Conservation (phyloP, 495 filamentous ascomycete genomes). For the Aspergillus sparsus region DNA sequence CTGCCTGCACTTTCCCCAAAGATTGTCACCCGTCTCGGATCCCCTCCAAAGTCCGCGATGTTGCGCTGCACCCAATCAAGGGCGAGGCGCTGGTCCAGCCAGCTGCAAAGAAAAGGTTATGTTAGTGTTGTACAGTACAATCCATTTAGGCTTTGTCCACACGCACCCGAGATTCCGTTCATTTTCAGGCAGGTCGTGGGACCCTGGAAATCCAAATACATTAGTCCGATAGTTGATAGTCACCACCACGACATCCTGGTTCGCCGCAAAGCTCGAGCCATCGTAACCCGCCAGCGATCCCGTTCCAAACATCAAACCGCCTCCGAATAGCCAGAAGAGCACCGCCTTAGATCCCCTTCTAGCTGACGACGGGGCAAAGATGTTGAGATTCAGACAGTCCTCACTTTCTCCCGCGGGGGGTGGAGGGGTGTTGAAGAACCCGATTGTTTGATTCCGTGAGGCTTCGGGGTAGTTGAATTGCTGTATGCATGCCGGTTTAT, state of each 20-base stretch:
- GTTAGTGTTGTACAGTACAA: not conserved
- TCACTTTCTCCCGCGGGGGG: constrained; percentile 31
- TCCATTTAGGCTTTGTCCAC: not conserved
- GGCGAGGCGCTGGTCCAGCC: constrained; percentile 36
- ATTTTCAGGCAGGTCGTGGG: constrained; percentile 18
- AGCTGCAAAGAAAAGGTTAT: not conserved
- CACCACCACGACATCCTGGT: constrained; percentile 33
- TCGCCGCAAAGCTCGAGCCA: constrained; percentile 30
- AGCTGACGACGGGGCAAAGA: constrained; percentile 23
- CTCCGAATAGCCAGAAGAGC: constrained; percentile 33
- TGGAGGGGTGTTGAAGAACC: constrained; percentile 11
- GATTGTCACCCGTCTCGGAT: constrained; percentile 24
- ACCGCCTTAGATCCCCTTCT: constrained; percentile 25
- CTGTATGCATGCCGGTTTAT: constrained; percentile 40
- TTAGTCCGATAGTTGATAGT: constrained; percentile 36
- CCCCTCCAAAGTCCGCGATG: constrained; percentile 38
- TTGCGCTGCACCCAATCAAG: constrained; percentile 40
- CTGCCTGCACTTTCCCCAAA: constrained; percentile 29
- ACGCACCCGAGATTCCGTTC: constrained; percentile 30
- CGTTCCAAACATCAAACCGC: constrained; percentile 23
- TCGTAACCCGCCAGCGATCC: constrained; percentile 30
- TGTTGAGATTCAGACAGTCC: constrained; percentile 53
- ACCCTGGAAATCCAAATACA: constrained; percentile 39
- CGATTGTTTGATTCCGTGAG: constrained; percentile 5
- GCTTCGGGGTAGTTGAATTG: constrained; percentile 27